Conservation (phyloP, 352 stramenopile genomes). For the Globisporangium parvum region DNA sequence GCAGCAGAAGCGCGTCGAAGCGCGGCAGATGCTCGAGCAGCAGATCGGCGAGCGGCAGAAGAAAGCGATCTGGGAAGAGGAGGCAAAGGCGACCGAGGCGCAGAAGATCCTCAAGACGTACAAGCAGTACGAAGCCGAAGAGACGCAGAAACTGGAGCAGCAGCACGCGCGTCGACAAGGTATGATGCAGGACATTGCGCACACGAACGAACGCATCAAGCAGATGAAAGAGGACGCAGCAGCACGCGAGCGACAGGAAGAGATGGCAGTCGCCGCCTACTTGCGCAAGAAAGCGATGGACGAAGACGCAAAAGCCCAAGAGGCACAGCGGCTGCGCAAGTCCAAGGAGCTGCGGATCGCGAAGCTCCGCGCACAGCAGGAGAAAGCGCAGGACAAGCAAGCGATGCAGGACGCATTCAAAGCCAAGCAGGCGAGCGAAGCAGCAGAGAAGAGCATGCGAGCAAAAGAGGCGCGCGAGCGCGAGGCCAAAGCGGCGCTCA, state of each 20-base stretch:
- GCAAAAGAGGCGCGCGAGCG: conserved; percentile 46
- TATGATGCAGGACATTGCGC: conserved; percentile 38
- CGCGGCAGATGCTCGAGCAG: conserved; percentile 56
- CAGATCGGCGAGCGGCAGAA: conserved; percentile 66
- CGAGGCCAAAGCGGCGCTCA: conserved; percentile 30
- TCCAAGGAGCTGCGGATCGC: conserved; percentile 63
- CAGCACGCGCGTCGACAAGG: conserved; percentile 38
- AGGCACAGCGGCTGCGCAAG: conserved; percentile 57
- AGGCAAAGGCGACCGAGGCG: conserved; percentile 68
- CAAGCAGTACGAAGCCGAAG: conserved; percentile 74
- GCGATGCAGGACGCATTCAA: conserved; percentile 60
- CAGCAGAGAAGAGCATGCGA: conserved; percentile 47
- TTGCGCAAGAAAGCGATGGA: conserved; percentile 64
- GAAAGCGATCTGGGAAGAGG: conserved; percentile 66
- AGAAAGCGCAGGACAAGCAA: conserved; percentile 78
- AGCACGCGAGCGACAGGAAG: conserved; percentile 52
- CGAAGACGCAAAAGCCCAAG: conserved; percentile 61
- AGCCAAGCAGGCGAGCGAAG: conserved; percentile 69
- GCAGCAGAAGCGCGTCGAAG: conserved; percentile 49
- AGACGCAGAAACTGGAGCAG: conserved; percentile 46
- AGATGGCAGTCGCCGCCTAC: conserved; percentile 56
- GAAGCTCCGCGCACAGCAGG: conserved; percentile 72
- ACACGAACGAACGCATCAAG: conserved; percentile 66
- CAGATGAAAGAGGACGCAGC: conserved; percentile 50
- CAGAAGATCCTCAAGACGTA: conserved; percentile 77